Evolutionary conservation across 2,329 filamentous ascomycete species (phyloP).

Genomic region (Talaromyces sp.): DNA sequence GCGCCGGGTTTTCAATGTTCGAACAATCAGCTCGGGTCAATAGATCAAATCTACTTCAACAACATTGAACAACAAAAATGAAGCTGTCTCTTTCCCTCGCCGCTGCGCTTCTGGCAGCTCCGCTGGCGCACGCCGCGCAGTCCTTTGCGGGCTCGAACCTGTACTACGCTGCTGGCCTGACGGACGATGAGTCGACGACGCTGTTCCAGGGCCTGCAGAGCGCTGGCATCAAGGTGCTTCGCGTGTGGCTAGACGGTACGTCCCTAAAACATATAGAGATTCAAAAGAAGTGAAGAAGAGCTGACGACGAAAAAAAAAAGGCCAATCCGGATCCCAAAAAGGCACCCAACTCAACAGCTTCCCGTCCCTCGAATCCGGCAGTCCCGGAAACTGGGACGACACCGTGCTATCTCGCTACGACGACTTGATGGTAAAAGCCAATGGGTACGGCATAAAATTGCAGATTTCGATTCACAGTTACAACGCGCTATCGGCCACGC

Average conservation of each 20-base stretch:
- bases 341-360: not conserved
- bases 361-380: not conserved
- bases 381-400: not conserved
- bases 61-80: not conserved
- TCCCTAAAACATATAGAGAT: not conserved
- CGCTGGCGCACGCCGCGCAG: slow-evolving; percentile 6
- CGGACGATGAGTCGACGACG: slow-evolving; percentile 12
- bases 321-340: not conserved
- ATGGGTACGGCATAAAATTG: not conserved
- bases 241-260: slow-evolving; percentile 17
- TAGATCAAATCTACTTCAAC: too few relatives aligned
- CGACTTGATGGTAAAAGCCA: not conserved
- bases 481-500: not conserved
- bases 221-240: slow-evolving; percentile 15
- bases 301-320: not conserved
- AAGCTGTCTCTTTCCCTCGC: not conserved
- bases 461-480: not conserved
- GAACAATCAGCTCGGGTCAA: not conserved
- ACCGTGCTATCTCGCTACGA: not conserved
- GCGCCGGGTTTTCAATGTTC: not conserved
- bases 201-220: slow-evolving; percentile 16
- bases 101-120: not conserved
- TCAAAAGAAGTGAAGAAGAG: too few relatives aligned
- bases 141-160: slow-evolving; percentile 21
- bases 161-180: slow-evolving; percentile 22